Evolutionary conservation across 495 filamentous ascomycete genomes (phyloP).

Genomic region (Hypoxylon crocopeplum): DNA sequence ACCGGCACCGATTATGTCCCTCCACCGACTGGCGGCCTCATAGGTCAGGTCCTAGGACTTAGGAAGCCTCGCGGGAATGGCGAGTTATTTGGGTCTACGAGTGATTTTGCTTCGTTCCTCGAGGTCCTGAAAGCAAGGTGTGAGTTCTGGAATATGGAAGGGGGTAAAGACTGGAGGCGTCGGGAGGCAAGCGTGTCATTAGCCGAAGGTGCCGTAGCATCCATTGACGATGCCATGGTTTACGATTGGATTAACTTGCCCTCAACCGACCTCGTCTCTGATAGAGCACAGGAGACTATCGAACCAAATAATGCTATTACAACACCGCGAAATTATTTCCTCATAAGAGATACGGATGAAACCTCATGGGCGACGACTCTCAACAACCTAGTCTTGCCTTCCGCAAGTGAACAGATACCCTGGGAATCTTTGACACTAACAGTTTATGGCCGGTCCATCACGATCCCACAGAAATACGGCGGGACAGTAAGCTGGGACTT

Average conservation of each 20-base stretch:
- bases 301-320: constrained; percentile 2
- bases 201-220: not conserved
- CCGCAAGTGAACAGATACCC: constrained; percentile 12
- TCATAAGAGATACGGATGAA: constrained; percentile 27
- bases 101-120: constrained; percentile 71
- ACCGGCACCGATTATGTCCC: constrained; percentile 64
- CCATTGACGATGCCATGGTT: constrained; percentile 9
- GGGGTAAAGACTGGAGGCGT: constrained; percentile 69
- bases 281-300: not conserved
- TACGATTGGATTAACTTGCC: constrained; percentile 1
- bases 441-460: constrained; percentile 66
- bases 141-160: constrained; percentile 76
- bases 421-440: constrained; percentile 59
- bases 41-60: constrained; percentile 53
- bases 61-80: constrained; percentile 37
- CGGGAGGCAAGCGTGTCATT: constrained; percentile 45
- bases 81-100: constrained; percentile 57
- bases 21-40: constrained; percentile 55
- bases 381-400: constrained; percentile 4
- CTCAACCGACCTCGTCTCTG: constrained; percentile 1
- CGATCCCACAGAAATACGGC: constrained; percentile 55
- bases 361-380: constrained; percentile 18
- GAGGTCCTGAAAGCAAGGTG: constrained; percentile 71
- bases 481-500: constrained; percentile 66
- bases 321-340: constrained; percentile 44